Evolutionary conservation across 2,329 filamentous ascomycete species (phyloP).

Genomic region (Calonectria hongkongensis): DNA sequence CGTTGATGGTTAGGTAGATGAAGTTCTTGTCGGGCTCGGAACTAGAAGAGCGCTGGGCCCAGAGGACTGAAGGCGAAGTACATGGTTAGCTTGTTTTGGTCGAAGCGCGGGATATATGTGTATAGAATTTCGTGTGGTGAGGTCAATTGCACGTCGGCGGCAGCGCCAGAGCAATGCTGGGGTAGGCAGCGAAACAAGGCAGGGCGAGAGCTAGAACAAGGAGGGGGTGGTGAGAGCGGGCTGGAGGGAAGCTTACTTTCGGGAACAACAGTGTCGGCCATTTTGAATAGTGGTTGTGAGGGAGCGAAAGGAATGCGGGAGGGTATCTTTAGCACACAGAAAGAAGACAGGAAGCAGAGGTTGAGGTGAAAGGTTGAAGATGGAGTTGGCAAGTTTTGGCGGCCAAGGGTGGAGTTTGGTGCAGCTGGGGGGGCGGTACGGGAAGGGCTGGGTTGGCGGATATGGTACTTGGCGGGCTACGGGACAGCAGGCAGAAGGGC

Average conservation of each 20-base stretch:
- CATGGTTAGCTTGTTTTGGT: constrained; percentile 32
- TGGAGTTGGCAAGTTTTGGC: constrained; percentile 53
- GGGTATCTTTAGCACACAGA: constrained; percentile 54
- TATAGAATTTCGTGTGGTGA: background rate
- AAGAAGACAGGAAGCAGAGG: constrained; percentile 39
- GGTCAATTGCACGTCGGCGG: background rate
- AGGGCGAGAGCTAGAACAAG: constrained; percentile 6
- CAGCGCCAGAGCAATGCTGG: background rate
- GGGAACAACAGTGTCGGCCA: constrained; percentile 56
- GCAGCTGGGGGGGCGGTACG: constrained; percentile 8
- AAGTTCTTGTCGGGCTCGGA: constrained; percentile 91
- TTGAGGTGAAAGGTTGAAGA: constrained; percentile 40
- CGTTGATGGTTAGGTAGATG: constrained; percentile 93
- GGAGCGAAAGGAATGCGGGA: constrained; percentile 22
- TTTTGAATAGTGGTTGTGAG: constrained; percentile 39
- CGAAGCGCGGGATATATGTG: background rate
- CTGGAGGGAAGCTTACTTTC: constrained; percentile 61
- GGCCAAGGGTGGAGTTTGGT: constrained; percentile 49
- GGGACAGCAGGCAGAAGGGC: constrained; percentile 29
- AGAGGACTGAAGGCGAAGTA: constrained; percentile 80
- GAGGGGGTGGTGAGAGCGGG: constrained; percentile 3
- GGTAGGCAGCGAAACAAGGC: background rate
- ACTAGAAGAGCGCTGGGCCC: constrained; percentile 95
- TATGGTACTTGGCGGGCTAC: constrained; percentile 15
- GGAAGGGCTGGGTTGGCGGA: constrained; percentile 10